phyloP scores from a whole-genome alignment of 306 rosid species.

The Malus sylvestris region DNA sequence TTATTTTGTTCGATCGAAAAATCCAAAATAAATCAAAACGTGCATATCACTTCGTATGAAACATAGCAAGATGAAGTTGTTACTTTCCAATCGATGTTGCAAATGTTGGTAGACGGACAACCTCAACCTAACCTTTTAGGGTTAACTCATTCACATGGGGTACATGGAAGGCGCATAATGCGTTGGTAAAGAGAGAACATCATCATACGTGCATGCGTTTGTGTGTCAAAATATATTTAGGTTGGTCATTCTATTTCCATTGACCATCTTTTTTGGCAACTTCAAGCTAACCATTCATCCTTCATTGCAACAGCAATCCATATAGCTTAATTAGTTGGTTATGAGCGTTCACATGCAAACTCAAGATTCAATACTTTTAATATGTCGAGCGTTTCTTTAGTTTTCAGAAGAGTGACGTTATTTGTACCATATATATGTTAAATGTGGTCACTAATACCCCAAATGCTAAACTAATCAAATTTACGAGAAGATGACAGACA shows the following conservation, averaged over 20 bases:
- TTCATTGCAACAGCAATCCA: background rate
- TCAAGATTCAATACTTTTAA: too few relatives aligned
- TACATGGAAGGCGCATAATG: background rate
- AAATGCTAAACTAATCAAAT: background rate
- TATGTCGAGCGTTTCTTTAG: too few relatives aligned
- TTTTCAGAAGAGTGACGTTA: too few relatives aligned
- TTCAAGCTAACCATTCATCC: background rate
- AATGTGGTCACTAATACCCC: background rate
- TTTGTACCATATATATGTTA: background rate
- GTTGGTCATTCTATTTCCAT: background rate
- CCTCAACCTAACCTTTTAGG: slow-evolving; percentile 18
- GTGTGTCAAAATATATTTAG: background rate
- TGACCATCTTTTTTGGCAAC: background rate
- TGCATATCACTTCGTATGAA: too few relatives aligned
- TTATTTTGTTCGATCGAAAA: too few relatives aligned
- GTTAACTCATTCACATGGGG: slow-evolving; percentile 18
- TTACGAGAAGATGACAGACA: too few relatives aligned
- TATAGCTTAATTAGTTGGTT: background rate
- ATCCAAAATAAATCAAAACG: background rate
- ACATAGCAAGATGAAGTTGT: background rate
- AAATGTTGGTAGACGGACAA: slow-evolving; percentile 19
- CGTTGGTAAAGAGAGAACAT: background rate
- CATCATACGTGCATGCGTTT: background rate
- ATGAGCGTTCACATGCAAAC: too few relatives aligned
- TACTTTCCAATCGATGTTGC: background rate